Evolutionary conservation across 2,329 filamentous ascomycete genomes (phyloP).

Genomic region (Colletotrichum orchidophilum): DNA sequence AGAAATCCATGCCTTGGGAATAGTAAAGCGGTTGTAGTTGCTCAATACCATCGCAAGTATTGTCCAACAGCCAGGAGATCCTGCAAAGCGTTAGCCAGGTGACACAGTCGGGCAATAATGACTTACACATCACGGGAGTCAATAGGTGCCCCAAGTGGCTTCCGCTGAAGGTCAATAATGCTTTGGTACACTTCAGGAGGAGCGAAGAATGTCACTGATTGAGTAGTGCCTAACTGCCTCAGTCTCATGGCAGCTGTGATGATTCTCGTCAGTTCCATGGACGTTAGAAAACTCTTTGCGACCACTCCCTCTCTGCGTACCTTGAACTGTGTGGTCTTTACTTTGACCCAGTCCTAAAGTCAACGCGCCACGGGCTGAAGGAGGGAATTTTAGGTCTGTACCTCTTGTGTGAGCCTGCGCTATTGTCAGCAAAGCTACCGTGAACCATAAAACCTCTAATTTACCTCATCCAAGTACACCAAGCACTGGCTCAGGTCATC

Average conservation of each 20-base stretch:
- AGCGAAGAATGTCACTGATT: conserved; percentile 64
- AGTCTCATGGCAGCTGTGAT: conserved; percentile 70
- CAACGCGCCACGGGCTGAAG: conserved; percentile 57
- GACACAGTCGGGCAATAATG: neutral
- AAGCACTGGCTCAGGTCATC: conserved; percentile 62
- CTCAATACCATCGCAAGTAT: conserved; percentile 69
- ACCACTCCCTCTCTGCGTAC: conserved; percentile 42
- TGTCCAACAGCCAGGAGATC: conserved; percentile 67
- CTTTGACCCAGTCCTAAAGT: conserved; percentile 66
- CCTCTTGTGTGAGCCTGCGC: conserved; percentile 64
- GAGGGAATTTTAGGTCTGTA: conserved; percentile 66
- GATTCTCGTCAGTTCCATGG: neutral
- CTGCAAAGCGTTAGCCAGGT: neutral
- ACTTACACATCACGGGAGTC: conserved; percentile 59
- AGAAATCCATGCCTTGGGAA: conserved; percentile 70
- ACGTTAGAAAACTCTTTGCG: neutral
- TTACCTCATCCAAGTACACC: conserved; percentile 65
- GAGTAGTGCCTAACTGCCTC: conserved; percentile 64
- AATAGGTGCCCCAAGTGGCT: conserved; percentile 39
- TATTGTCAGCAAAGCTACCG: neutral
- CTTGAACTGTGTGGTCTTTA: conserved; percentile 70
- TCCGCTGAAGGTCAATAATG: conserved; percentile 58
- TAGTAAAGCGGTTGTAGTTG: conserved; percentile 67
- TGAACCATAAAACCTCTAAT: neutral
- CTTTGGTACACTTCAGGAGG: conserved; percentile 70